A percentile compares a stretch with the other conserved stretches of the same genome.
phyloP scores from a whole-genome alignment of 2,329 filamentous ascomycete genomes.

The Fusarium sarcochroum region DNA sequence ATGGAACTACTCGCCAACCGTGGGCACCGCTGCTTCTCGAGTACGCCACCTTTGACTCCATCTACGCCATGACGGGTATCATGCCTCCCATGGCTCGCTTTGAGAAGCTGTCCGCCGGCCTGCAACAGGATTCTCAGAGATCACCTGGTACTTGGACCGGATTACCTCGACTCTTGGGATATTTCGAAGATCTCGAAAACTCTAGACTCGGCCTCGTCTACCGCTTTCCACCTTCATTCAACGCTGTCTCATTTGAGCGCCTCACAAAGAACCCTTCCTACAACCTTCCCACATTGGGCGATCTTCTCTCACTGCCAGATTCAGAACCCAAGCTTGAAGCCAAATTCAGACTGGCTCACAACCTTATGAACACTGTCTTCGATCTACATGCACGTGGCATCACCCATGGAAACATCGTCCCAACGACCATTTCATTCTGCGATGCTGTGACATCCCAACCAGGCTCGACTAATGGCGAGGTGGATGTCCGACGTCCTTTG shows the following conservation, averaged over 20 bases:
- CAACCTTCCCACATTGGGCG: conserved; percentile 66
- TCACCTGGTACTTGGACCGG: conserved; percentile 72
- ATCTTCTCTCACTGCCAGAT: conserved; percentile 66
- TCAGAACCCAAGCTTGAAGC: conserved; percentile 79
- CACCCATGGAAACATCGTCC: conserved; percentile 78
- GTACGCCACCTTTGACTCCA: conserved; percentile 75
- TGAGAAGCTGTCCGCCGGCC: conserved; percentile 71
- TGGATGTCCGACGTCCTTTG: conserved; percentile 77
- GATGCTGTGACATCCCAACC: conserved; percentile 60
- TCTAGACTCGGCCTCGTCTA: conserved; percentile 82
- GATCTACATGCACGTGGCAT: conserved; percentile 79
- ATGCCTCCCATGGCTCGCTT: conserved; percentile 75
- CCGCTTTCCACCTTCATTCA: conserved; percentile 77
- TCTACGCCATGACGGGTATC: conserved; percentile 73
- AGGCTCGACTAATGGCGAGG: conserved; percentile 59
- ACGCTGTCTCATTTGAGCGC: conserved; percentile 67
- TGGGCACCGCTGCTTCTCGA: conserved; percentile 76
- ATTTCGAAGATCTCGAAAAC: conserved; percentile 80
- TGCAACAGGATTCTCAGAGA: conserved; percentile 68
- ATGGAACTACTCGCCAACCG: conserved; percentile 58
- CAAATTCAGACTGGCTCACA: conserved; percentile 81
- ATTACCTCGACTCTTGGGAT: conserved; percentile 73
- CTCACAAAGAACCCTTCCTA: conserved; percentile 65
- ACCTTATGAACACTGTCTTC: conserved; percentile 79
- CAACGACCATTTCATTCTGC: conserved; percentile 77